Evolutionary conservation across 2,329 filamentous ascomycete genomes (phyloP).

Genomic region (Pseudocercospora eumusae): DNA sequence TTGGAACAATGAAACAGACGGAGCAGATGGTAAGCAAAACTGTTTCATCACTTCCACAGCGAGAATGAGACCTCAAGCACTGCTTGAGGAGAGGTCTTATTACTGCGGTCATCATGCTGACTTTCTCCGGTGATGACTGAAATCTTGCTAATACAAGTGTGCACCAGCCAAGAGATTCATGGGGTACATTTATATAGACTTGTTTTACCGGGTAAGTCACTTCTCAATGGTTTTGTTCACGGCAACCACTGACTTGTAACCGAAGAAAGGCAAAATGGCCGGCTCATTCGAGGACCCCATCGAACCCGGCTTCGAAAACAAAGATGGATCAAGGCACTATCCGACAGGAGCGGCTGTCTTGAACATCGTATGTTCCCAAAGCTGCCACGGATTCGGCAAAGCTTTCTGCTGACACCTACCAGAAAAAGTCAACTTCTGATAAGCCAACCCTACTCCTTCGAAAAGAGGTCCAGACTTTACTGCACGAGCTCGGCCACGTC

Average conservation of each 20-base stretch:
- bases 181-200: constrained; percentile 12
- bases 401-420: neutral
- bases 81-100: neutral
- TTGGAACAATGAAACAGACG: constrained; percentile 7
- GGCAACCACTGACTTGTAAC: neutral
- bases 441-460: constrained; percentile 15
- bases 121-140: neutral
- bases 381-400: neutral
- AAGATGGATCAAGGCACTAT: constrained; percentile 17
- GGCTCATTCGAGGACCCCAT: constrained; percentile 13
- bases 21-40: neutral
- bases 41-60: neutral
- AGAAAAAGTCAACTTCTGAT: constrained; percentile 1
- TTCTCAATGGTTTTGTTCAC: neutral
- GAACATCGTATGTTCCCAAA: neutral
- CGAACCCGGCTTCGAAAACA: constrained; percentile 9
- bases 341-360: neutral
- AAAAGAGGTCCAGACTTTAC: constrained; percentile 4
- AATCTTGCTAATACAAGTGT: neutral
- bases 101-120: neutral
- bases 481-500: constrained; percentile 23
- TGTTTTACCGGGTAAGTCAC: constrained; percentile 3
- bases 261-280: neutral
- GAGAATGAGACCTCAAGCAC: neutral
- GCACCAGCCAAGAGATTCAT: constrained; percentile 1